Evolutionary conservation across 164 flowering plant species (phyloP), one percentile per base, ranked within the genome.

Genomic region (Kalanchoe fedtschenkoi): DNA sequence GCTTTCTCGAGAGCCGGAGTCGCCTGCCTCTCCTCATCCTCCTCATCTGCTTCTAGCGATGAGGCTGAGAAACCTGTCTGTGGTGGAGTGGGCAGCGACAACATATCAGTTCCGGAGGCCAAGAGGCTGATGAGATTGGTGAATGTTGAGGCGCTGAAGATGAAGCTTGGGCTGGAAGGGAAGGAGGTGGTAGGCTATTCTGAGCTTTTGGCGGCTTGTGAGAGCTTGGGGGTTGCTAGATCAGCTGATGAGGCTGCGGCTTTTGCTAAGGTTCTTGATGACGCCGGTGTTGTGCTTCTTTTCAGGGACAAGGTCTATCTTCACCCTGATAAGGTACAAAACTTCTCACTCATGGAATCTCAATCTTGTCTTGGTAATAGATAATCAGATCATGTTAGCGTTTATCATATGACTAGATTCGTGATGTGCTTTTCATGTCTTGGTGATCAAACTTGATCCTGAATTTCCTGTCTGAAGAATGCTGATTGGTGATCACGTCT

Each of bases 221-320:
- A 80, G 71, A 68, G 77, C 62, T 72, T 76, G 70, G 97, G 96
- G 5, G 77, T 91, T 13, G 83, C 95, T 14, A 85, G 83, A 71
- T 74, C 93, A 16, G 35, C 1, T 11, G 87, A 76, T 1, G 97
- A 91, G 66, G 93, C 97, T 5, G 70, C 73, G 0, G 76, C 81
- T 14, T 91, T 91, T 58, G 89, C 88, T 13, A 69, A 72, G 17
- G 83, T 81, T 16, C 86, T 91, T 24, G 97, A 91, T 62, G 95
- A 88, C 19, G 97, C 97, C 29, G 93, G 96, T 13, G 96, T 91
- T 11, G 72, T 91, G 26, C 82, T 91, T 56, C 74, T 91, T 33
- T 91, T 88, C 68, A 80, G 96, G 47, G 89, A 88, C 68, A 88
- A 85, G 71, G 97, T 91, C 38, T 85, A 86, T 41, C 93, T 91